Conservation (phyloP, 2,329 filamentous ascomycete genomes). For the Bipolaris gigantea region DNA sequence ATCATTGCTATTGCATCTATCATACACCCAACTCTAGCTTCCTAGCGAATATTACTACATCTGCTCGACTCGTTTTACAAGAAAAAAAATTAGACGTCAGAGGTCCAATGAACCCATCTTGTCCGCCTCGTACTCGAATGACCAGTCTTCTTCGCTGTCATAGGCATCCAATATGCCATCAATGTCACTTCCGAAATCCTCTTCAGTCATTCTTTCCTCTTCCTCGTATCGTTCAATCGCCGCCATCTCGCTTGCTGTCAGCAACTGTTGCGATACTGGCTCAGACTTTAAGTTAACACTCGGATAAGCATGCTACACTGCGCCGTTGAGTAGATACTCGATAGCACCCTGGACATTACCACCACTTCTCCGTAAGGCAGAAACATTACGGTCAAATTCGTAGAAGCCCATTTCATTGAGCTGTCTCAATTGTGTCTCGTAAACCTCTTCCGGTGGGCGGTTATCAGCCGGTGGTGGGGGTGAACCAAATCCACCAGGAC, state of each 20-base stretch:
- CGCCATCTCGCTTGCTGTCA: conserved; percentile 1
- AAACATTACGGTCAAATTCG: conserved; percentile 92
- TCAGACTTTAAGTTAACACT: neutral
- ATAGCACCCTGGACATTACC: conserved; percentile 93
- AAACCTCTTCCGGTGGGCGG: conserved; percentile 89
- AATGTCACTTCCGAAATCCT: conserved; percentile 11
- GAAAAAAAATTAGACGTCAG: neutral
- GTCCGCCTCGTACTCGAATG: conserved; percentile 5
- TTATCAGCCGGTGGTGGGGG: conserved; percentile 68
- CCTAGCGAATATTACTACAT: conserved; percentile 8
- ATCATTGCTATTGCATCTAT: conserved; percentile 8
- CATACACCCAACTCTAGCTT: neutral
- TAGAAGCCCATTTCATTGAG: conserved; percentile 99
- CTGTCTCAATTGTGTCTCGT: conserved; percentile 85
- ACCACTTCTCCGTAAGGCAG: conserved; percentile 82
- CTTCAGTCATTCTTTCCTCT: neutral
- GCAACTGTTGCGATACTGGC: neutral
- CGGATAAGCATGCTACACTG: conserved; percentile 24
- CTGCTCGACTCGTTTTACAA: neutral
- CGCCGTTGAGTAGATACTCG: conserved; percentile 62
- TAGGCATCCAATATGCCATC: conserved; percentile 9
- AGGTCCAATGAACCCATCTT: conserved; percentile 2
- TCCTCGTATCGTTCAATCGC: conserved; percentile 4
- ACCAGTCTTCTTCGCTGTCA: conserved; percentile 12
- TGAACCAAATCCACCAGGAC: conserved; percentile 47